phyloP scores from a whole-genome alignment of 805 yeast species.

The Spencermartinsiella europaea region DNA sequence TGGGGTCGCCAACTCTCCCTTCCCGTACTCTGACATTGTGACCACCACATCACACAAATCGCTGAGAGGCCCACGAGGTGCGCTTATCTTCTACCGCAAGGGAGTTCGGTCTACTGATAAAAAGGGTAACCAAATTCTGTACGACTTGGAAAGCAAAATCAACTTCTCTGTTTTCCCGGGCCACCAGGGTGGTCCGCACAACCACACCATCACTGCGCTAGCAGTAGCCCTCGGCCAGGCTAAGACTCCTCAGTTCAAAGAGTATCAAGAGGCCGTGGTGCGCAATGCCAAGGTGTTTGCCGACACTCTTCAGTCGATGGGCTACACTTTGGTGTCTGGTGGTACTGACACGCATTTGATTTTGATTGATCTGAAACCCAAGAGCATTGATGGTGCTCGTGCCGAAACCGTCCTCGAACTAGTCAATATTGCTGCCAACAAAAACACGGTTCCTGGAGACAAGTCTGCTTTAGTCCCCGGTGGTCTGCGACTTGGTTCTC shows the following conservation, averaged over 20 bases:
- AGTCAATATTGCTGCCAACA: slow-evolving; percentile 90
- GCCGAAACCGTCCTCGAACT: slow-evolving; percentile 85
- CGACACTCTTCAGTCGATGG: slow-evolving; percentile 54
- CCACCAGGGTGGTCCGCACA: slow-evolving; percentile 99
- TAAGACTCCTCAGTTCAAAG: slow-evolving; percentile 76
- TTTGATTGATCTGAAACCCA: slow-evolving; percentile 72
- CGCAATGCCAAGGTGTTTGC: slow-evolving; percentile 79
- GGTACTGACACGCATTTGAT: slow-evolving; percentile 96
- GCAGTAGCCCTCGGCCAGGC: slow-evolving; percentile 96
- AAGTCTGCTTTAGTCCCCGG: slow-evolving; percentile 93
- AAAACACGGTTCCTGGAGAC: slow-evolving; percentile 96
- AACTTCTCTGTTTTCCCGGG: slow-evolving; percentile 99
- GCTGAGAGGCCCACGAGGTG: slow-evolving; percentile 98
- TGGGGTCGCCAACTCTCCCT: slow-evolving; percentile 89
- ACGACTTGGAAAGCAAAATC: slow-evolving; percentile 85
- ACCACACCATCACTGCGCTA: slow-evolving; percentile 93
- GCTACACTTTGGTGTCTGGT: slow-evolving; percentile 75
- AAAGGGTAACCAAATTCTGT: slow-evolving; percentile 80
- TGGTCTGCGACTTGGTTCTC: slow-evolving; percentile 95
- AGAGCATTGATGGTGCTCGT: slow-evolving; percentile 91
- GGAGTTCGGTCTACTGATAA: slow-evolving; percentile 76
- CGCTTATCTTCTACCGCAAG: slow-evolving; percentile 95
- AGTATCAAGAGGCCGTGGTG: slow-evolving; percentile 79
- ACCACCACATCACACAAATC: slow-evolving; percentile 98
- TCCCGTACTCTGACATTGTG: slow-evolving; percentile 89